Base-by-base conservation (phyloP, 2,329 filamentous ascomycete genomes). In the Colletotrichum zoysiae region DNA sequence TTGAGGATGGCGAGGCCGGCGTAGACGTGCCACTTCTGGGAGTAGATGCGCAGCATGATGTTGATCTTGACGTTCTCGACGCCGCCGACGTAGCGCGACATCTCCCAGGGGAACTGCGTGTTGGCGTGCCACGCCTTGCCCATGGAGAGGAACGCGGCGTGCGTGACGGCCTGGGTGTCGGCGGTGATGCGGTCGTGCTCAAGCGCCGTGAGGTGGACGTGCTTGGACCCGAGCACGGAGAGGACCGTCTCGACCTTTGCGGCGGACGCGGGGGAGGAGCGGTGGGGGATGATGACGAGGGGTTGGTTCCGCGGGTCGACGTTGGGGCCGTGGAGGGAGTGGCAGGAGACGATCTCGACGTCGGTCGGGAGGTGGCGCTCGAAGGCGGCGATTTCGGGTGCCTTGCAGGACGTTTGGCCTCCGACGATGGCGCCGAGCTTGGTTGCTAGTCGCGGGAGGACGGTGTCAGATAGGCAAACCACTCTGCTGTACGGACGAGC, bases 11-110 rank as follows among this genome's bases (percentile, higher is more conserved):
- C 96, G 11, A 99, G 91, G 0, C 96, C 96, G 26, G 96, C 96
- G 81, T 99, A 99, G 70, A 99, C 96, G 84, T 99, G 97, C 97
- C 97, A 99, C 82, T 98, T 99, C 82, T 98, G 97, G 72, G 92
- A 92, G 85, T 98, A 99, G 84, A 99, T 98, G 77, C 96, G 95
- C 75, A 99, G 86, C 76, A 95, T 98, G 76, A 98, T 91, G 84
- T 99, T 99, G 85, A 98, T 97, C 85, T 99, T 99, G 77, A 98
- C 95, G 81, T 99, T 99, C 82, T 99, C 96, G 78, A 99, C 97
- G 64, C 96, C 97, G 70, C 96, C 96, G 5, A 98, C 90, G 82
- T 98, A 99, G 74, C 96, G 94, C n/a, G 91, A 90, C 58, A 95
- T 91, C 78, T 98, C 95, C 96, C 96, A 99, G 0, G 97, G 96